Evolutionary conservation across 257 asterid genomes (phyloP).

Genomic region (Petunia axillaris): DNA sequence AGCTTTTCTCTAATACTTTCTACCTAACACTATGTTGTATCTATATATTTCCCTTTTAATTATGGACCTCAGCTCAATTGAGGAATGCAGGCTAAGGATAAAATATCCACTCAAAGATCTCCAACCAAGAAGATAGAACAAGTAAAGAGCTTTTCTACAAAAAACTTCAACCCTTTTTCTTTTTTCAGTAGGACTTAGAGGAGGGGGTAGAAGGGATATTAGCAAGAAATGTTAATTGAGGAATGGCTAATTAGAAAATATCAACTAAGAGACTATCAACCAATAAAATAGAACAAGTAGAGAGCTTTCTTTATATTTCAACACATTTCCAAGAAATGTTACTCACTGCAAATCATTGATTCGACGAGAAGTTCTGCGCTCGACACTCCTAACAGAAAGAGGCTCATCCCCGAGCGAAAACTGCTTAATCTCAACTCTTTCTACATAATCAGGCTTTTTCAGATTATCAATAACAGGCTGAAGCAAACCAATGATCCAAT

Average conservation of each 20-base stretch:
- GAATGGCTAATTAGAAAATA: too few species aligned
- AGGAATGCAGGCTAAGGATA: background rate
- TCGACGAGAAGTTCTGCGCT: slow-evolving; percentile 80
- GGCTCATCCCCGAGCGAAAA: slow-evolving; percentile 87
- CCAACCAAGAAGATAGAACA: background rate
- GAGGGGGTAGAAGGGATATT: background rate
- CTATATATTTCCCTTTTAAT: background rate
- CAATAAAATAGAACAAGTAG: too few species aligned
- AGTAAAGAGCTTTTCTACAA: background rate
- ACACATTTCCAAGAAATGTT: background rate
- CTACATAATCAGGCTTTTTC: slow-evolving; percentile 80
- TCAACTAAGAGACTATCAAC: too few species aligned
- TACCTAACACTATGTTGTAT: background rate
- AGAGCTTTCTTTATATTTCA: background rate
- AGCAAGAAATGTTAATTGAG: too few species aligned
- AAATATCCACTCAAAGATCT: background rate
- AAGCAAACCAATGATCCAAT: slow-evolving; percentile 79
- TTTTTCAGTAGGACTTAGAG: background rate
- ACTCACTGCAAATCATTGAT: slow-evolving; percentile 90
- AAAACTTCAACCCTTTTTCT: background rate
- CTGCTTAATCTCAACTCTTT: slow-evolving; percentile 85
- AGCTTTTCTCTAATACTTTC: background rate
- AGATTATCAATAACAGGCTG: slow-evolving; percentile 90
- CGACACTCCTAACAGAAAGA: slow-evolving; percentile 81
- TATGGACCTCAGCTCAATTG: background rate